These are phyloP conservation scores for Fraxinus xanthoxyloides DNA, from an alignment of 305 asterid species.

Conservation along the genomic window DNA sequence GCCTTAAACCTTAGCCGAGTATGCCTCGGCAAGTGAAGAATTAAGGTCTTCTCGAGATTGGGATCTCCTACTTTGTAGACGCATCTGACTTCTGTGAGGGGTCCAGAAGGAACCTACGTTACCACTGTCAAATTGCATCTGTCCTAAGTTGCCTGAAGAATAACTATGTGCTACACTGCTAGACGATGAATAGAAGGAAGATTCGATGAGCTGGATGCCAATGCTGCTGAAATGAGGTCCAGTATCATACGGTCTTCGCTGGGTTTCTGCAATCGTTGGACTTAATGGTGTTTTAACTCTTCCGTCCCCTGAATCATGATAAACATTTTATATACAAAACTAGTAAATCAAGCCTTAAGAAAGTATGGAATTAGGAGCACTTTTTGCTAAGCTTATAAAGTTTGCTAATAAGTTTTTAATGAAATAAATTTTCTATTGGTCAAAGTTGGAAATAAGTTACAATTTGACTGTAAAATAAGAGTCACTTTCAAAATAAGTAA, in stretches of 20 bases:
- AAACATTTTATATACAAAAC: not conserved
- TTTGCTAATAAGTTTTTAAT: not conserved
- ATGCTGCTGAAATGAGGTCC: slow-evolving; percentile 35
- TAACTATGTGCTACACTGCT: slow-evolving; percentile 54
- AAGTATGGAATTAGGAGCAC: not conserved
- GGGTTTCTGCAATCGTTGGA: slow-evolving; percentile 62
- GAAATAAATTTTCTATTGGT: not conserved
- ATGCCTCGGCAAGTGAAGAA: slow-evolving; percentile 50
- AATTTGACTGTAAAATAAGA: not conserved
- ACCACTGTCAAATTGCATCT: slow-evolving; percentile 56
- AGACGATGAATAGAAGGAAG: slow-evolving; percentile 49
- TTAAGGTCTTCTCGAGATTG: slow-evolving; percentile 75
- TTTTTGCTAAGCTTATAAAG: not conserved
- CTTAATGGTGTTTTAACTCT: slow-evolving; percentile 79
- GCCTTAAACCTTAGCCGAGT: slow-evolving; percentile 43
- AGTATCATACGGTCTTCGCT: slow-evolving; percentile 53
- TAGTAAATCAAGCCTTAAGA: not conserved
- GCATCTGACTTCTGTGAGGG: slow-evolving; percentile 64
- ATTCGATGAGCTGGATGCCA: slow-evolving; percentile 36
- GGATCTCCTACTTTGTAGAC: slow-evolving; percentile 73
- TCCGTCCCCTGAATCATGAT: slow-evolving; percentile 60
- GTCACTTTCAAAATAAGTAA: not conserved
- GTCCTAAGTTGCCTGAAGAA: slow-evolving; percentile 73
- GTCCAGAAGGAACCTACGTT: slow-evolving; percentile 52
- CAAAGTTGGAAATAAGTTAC: not conserved